Conservation (phyloP, 2,329 filamentous ascomycete species). For the Pseudocercospora cruenta region DNA sequence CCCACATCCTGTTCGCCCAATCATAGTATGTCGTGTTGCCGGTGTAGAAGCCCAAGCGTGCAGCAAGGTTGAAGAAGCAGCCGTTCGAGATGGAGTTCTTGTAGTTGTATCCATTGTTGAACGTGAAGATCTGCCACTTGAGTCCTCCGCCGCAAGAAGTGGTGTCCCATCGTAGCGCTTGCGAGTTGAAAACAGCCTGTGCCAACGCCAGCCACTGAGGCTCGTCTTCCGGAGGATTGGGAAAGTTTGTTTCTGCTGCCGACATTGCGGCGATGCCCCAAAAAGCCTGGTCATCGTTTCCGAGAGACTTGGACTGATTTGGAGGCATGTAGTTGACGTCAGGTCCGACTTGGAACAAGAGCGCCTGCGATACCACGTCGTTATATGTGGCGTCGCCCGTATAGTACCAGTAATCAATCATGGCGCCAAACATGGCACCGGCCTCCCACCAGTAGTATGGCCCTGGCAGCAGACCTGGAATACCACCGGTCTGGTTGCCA, state of each 20-base stretch:
- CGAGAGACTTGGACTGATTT: slow-evolving; percentile 45
- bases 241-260: slow-evolving; percentile 57
- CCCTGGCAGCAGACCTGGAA: slow-evolving; percentile 60
- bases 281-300: slow-evolving; percentile 63
- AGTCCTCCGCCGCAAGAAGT: slow-evolving; percentile 43
- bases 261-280: slow-evolving; percentile 62
- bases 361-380: slow-evolving; percentile 58
- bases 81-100: slow-evolving; percentile 57
- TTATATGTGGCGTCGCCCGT: slow-evolving; percentile 70
- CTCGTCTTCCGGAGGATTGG: slow-evolving; percentile 45
- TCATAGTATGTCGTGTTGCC: slow-evolving; percentile 62
- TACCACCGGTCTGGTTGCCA: slow-evolving; percentile 55
- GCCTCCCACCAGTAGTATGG: slow-evolving; percentile 80
- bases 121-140: slow-evolving; percentile 45
- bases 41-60: slow-evolving; percentile 47
- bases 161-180: slow-evolving; percentile 44
- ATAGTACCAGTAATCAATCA: slow-evolving; percentile 71
- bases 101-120: slow-evolving; percentile 56
- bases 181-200: slow-evolving; percentile 47
- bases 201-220: slow-evolving; percentile 53
- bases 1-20: slow-evolving; percentile 56
- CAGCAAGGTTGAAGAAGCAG: slow-evolving; percentile 56
- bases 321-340: slow-evolving; percentile 62
- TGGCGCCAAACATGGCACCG: slow-evolving; percentile 63
- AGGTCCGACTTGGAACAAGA: slow-evolving; percentile 64